A percentile compares a stretch with the other conserved stretches of the same genome.
Conservation (phyloP, 2,329 filamentous ascomycete species). For the Pseudomassariella vexata region DNA sequence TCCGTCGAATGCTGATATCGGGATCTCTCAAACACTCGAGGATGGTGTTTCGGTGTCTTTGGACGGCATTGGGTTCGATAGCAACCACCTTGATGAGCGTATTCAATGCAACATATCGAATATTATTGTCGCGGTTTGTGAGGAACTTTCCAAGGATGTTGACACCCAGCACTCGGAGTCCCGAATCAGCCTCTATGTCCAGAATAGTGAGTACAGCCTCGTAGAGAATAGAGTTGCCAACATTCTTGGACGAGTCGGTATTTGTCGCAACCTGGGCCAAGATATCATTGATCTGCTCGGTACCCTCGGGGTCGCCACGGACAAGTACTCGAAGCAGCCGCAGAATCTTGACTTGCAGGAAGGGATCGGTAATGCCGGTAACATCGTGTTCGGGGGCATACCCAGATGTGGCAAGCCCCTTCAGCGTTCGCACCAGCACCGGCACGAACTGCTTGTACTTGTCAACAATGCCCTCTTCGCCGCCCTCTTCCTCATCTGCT, state of each 20-base stretch:
- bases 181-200: slow-evolving; percentile 96
- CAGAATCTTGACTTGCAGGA: slow-evolving; percentile 94
- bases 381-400: slow-evolving; percentile 98
- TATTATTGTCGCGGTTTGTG: slow-evolving; percentile 98
- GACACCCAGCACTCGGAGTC: slow-evolving; percentile 86
- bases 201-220: slow-evolving; percentile 95
- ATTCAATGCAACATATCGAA: slow-evolving; percentile 95
- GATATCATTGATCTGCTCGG: slow-evolving; percentile 98
- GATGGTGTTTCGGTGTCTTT: slow-evolving; percentile 95
- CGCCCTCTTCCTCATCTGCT: slow-evolving; percentile 85
- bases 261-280: slow-evolving; percentile 96
- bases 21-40: slow-evolving; percentile 93
- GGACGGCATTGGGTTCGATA: slow-evolving; percentile 95
- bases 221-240: slow-evolving; percentile 96
- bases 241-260: slow-evolving; percentile 96
- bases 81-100: slow-evolving; percentile 97
- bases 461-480: slow-evolving; percentile 84
- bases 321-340: slow-evolving; percentile 80
- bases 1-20: slow-evolving; percentile 92
- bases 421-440: slow-evolving; percentile 81
- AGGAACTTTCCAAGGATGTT: slow-evolving; percentile 98
- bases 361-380: slow-evolving; percentile 95
- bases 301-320: slow-evolving; percentile 78
- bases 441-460: slow-evolving; percentile 86
- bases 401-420: slow-evolving; percentile 86